Base-by-base conservation (phyloP, 768 basidiomycete genomes). In the Auriscalpium vulgare region DNA sequence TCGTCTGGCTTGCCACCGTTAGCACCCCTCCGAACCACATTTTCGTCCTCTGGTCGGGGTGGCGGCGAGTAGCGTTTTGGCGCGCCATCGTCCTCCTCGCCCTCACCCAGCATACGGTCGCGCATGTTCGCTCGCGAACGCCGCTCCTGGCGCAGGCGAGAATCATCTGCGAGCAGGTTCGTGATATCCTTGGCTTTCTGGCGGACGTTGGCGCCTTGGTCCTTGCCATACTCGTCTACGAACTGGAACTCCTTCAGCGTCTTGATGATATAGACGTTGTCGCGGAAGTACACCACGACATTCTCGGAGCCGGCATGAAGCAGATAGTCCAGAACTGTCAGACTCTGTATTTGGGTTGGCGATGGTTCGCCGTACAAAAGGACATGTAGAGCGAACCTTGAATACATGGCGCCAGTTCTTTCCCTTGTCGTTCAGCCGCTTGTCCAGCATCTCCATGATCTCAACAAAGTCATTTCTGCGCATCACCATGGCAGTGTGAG, bases 371-470 rank as follows among this genome's bases (percentile, higher is more conserved):
- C 38, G 23, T 10, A 45, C n/a, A 21, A 17, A 19, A 52, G 36
- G 23, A 35, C 37, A 53, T 5, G 1, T 36, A 43, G 16, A 29
- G n/a, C 37, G 11, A 14, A 86, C 92, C 80, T 98, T 98, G 82
- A 97, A 98, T 56, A 98, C 95, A 76, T 99, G 97, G 52, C 95
- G 82, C 97, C 97, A 99, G 66, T 98, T 97, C 83, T 98, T 98
- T 38, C 97, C 97, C 78, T 97, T 98, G 75, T 99, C 97, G 64
- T 94, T 94, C 59, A 99, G 75, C 51, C 97, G 85, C 73, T 99
- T 98, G 73, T 98, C 97, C 50, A 99, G 79, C 92, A 97, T 97
- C 76, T 99, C 97, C 93, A 99, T 97, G 66, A 99, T 91, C 74
- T 99, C 97, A 11, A 98, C 93, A 69, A 99, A 99, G 66, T 98